phyloP scores from a whole-genome alignment of 1,139 yeast species.

The Candida buenavistaensis region DNA sequence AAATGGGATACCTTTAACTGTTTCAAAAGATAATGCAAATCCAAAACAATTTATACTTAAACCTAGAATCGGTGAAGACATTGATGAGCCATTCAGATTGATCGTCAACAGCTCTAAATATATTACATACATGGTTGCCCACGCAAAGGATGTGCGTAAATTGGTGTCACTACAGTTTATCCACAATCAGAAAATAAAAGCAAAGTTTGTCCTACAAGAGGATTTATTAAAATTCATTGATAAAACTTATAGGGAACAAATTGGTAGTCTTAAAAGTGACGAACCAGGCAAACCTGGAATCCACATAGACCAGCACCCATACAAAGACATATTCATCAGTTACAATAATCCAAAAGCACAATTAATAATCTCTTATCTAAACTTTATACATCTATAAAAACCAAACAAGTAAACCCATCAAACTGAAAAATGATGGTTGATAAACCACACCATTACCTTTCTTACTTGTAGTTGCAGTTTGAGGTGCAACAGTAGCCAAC shows the following conservation, averaged over 20 bases:
- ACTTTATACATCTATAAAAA: conserved; percentile 6
- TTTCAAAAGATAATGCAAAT: conserved; percentile 11
- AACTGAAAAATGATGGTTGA: conserved; percentile 17
- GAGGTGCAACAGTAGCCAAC: conserved; percentile 24
- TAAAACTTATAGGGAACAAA: too few species aligned
- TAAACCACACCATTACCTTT: conserved; percentile 20
- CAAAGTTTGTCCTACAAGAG: conserved; percentile 13
- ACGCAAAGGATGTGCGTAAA: neutral
- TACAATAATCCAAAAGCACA: conserved; percentile 11
- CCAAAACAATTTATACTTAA: conserved; percentile 3
- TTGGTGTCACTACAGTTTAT: conserved; percentile 9
- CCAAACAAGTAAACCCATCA: conserved; percentile 20
- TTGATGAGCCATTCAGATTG: conserved; percentile 13
- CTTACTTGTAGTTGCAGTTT: conserved; percentile 17
- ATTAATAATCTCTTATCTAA: conserved; percentile 8
- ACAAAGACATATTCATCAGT: conserved; percentile 9
- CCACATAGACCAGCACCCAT: conserved; percentile 1
- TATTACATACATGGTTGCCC: conserved; percentile 8
- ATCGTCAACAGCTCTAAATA: conserved; percentile 14
- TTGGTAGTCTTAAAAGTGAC: too few species aligned
- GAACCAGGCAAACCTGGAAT: conserved; percentile 10
- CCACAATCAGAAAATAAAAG: conserved; percentile 12
- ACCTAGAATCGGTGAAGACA: conserved; percentile 12
- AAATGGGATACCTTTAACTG: conserved; percentile 22
- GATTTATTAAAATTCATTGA: too few species aligned